These are phyloP conservation scores for Lathyrus oleraceus DNA, from an alignment of 306 rosid genomes.

Conservation along the genomic window DNA sequence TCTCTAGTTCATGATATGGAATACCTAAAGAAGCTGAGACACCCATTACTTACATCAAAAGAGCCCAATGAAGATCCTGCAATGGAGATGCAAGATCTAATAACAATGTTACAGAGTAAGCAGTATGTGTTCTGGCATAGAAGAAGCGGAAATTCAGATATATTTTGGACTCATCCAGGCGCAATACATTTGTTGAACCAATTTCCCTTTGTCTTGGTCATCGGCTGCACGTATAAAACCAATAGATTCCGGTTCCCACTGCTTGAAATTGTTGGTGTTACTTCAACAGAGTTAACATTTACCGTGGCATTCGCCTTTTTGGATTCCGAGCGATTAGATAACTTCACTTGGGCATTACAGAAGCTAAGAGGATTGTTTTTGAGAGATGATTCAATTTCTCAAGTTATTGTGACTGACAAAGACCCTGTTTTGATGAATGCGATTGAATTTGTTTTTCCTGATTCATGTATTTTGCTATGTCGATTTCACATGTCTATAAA, in stretches of 20 bases:
- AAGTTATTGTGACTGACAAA: background rate
- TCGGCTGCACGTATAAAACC: background rate
- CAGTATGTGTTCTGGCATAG: background rate
- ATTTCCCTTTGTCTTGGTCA: background rate
- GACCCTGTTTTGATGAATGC: background rate
- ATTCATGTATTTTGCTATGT: background rate
- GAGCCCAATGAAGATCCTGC: background rate
- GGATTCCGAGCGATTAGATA: background rate
- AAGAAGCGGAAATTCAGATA: background rate
- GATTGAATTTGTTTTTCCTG: background rate
- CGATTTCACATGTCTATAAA: background rate
- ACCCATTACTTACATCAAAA: background rate
- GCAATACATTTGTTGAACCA: background rate
- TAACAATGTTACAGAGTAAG: background rate
- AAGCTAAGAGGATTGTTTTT: background rate
- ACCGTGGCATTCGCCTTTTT: background rate
- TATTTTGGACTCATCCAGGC: background rate
- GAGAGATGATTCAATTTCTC: background rate
- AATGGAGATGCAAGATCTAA: background rate
- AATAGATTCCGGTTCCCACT: background rate
- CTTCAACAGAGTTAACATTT: background rate
- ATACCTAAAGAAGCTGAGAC: background rate
- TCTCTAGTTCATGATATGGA: background rate
- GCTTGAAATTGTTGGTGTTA: background rate
- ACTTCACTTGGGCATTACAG: background rate